Conservation (phyloP, 78 protist species). For the Dictyostelium purpureum region DNA sequence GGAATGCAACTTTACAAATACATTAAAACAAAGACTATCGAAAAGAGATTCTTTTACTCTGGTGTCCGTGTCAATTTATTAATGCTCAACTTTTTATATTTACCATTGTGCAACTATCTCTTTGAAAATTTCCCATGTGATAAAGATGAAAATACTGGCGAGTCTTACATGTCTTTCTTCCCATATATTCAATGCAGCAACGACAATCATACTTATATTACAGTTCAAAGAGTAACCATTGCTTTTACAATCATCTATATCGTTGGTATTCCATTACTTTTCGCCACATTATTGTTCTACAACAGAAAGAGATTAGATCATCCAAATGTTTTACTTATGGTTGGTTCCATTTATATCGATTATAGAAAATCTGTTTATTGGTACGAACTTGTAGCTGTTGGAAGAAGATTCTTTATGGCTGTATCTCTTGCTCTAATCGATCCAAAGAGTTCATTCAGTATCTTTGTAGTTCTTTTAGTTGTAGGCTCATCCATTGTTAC, state of each 20-base stretch:
- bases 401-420: slow-evolving; percentile 70
- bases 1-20: not conserved
- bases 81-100: slow-evolving; percentile 49
- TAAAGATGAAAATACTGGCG: not conserved
- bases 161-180: slow-evolving; percentile 55
- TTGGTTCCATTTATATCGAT: slow-evolving; percentile 69
- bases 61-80: slow-evolving; percentile 51
- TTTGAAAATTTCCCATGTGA: slow-evolving; percentile 51
- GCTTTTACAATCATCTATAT: slow-evolving; percentile 25
- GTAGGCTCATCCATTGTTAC: slow-evolving; percentile 46
- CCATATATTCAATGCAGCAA: slow-evolving; percentile 42
- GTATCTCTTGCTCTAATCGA: slow-evolving; percentile 57
- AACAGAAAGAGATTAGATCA: slow-evolving; percentile 42
- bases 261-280: slow-evolving; percentile 54
- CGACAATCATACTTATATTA: not conserved
- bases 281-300: not conserved
- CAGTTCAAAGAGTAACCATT: slow-evolving; percentile 9
- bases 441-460: slow-evolving; percentile 56
- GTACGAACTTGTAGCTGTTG: slow-evolving; percentile 19
- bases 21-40: not conserved
- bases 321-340: slow-evolving; percentile 12
- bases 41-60: slow-evolving; percentile 13
- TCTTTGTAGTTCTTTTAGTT: slow-evolving; percentile 49
- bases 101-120: slow-evolving; percentile 63
- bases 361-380: slow-evolving; percentile 41